A percentile compares a stretch with the other conserved stretches of the same genome.
Evolutionary conservation across 805 yeast species (phyloP).

Genomic region (Komagataella mondaviorum): DNA sequence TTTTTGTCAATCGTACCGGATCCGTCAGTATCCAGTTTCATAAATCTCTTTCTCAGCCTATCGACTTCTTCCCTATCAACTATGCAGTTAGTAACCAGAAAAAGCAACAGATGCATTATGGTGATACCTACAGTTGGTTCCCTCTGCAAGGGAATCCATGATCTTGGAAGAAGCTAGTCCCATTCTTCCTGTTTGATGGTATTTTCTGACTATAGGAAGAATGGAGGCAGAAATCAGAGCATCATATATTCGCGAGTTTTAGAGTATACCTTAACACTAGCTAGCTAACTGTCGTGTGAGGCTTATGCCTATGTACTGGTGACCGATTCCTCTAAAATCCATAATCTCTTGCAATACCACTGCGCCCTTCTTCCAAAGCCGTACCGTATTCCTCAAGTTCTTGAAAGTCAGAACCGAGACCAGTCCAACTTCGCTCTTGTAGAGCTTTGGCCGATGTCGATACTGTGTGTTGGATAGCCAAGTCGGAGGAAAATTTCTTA

Average conservation of each 20-base stretch:
- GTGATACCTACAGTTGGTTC: slow-evolving; percentile 52
- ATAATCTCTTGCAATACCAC: slow-evolving; percentile 88
- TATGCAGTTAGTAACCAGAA: slow-evolving; percentile 9
- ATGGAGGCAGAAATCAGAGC: neutral
- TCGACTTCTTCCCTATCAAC: slow-evolving; percentile 87
- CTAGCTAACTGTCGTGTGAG: neutral
- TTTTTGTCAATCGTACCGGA: slow-evolving; percentile 84
- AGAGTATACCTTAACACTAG: too few species aligned
- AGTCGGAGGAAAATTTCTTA: slow-evolving; percentile 39
- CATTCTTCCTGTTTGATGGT: slow-evolving; percentile 20
- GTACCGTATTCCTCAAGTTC: slow-evolving; percentile 52
- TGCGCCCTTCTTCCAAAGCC: slow-evolving; percentile 63
- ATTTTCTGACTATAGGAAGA: neutral
- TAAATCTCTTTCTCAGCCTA: slow-evolving; percentile 79
- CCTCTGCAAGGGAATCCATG: slow-evolving; percentile 40
- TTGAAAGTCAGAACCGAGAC: slow-evolving; percentile 74
- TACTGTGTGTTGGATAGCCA: slow-evolving; percentile 62
- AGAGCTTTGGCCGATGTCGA: slow-evolving; percentile 78
- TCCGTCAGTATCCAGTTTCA: slow-evolving; percentile 89
- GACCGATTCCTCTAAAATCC: slow-evolving; percentile 9
- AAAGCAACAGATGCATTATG: neutral
- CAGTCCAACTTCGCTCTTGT: slow-evolving; percentile 71
- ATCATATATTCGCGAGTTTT: neutral
- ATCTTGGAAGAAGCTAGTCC: slow-evolving; percentile 48
- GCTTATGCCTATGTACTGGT: neutral